A percentile compares a stretch with the other conserved stretches of the same genome.
These are phyloP conservation scores for Melampsora abietis-canadensis DNA, from an alignment of 1,284 basidiomycete species.

Conservation along the genomic window DNA sequence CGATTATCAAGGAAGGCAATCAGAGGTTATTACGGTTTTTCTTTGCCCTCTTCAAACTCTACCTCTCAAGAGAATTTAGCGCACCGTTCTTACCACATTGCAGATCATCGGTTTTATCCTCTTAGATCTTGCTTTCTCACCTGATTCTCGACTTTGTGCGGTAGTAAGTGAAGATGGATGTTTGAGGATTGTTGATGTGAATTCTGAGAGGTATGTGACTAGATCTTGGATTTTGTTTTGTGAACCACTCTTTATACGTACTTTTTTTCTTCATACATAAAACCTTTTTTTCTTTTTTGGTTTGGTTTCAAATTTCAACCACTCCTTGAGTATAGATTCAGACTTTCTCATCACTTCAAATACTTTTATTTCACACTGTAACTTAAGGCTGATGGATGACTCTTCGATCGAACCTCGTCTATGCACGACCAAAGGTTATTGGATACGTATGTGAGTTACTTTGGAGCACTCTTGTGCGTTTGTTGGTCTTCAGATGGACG, in stretches of 20 bases:
- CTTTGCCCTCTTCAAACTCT: background rate
- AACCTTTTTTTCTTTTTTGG: conserved; percentile 73
- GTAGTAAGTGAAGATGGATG: conserved; percentile 84
- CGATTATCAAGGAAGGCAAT: conserved; percentile 24
- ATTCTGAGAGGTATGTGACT: conserved; percentile 70
- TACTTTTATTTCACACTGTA: background rate
- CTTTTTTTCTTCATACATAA: conserved; percentile 50
- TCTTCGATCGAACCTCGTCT: background rate
- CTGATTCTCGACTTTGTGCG: conserved; percentile 79
- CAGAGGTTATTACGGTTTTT: conserved; percentile 15
- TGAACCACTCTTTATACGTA: too few relatives aligned
- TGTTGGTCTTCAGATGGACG: conserved; percentile 93
- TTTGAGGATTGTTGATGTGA: conserved; percentile 76
- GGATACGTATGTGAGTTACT: conserved; percentile 69
- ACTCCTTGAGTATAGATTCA: background rate
- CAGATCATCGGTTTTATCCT: background rate
- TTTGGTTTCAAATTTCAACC: too few relatives aligned
- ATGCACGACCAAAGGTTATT: conserved; percentile 61
- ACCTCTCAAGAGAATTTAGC: background rate
- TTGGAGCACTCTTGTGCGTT: conserved; percentile 79
- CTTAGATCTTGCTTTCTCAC: conserved; percentile 80
- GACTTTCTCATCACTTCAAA: background rate
- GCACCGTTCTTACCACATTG: background rate
- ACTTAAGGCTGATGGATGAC: background rate
- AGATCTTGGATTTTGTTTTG: background rate